A percentile compares a stretch with the other conserved stretches of the same genome.
Conservation (phyloP, 768 basidiomycete genomes). For the Hygrocybe coccinea region DNA sequence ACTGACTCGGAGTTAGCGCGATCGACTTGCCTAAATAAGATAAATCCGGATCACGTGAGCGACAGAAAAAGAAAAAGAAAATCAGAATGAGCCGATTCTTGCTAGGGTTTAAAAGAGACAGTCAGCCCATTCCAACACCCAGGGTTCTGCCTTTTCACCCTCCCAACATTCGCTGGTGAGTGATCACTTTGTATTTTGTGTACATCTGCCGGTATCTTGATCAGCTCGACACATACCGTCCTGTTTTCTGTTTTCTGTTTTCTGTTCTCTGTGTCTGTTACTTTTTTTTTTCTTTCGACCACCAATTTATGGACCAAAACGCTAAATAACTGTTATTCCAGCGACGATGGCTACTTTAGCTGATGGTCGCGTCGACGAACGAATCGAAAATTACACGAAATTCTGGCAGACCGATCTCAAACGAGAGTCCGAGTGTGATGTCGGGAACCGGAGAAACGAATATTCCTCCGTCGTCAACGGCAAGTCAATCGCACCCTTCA, state of each 20-base stretch:
- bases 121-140: not conserved
- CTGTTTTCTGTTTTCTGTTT: too few species aligned
- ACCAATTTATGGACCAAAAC: not conserved
- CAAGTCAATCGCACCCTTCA: too few species aligned
- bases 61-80: not conserved
- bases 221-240: too few species aligned
- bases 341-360: not conserved
- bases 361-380: conserved; percentile 60
- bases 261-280: too few species aligned
- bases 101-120: not conserved
- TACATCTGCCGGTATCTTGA: not conserved
- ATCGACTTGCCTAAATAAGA: too few species aligned
- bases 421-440: conserved; percentile 48
- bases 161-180: not conserved
- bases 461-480: conserved; percentile 96
- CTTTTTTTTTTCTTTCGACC: too few species aligned
- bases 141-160: not conserved
- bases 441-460: conserved; percentile 57
- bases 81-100: not conserved
- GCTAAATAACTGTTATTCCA: not conserved
- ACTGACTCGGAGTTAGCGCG: too few species aligned
- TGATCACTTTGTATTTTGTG: not conserved
- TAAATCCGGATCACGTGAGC: too few species aligned
- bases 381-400: conserved; percentile 80
- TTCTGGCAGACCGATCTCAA: conserved; percentile 77